Evolutionary conservation across 208 protist genomes (phyloP).

Genomic region (Spongospora subterranea): DNA sequence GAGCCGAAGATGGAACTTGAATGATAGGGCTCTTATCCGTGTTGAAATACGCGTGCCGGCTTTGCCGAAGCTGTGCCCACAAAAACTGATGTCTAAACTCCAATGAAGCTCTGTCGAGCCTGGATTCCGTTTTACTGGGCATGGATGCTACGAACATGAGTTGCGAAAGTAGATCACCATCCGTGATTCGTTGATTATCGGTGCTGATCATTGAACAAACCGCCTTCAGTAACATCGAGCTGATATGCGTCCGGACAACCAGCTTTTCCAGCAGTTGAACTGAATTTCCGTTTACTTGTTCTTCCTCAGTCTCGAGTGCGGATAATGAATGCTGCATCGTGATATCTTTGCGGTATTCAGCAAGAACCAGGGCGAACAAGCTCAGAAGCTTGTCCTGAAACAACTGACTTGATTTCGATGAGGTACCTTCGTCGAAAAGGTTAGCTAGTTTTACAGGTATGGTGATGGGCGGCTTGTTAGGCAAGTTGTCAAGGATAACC

Average conservation of each 20-base stretch:
- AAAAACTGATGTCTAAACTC: slow-evolving; percentile 15
- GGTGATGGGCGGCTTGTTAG: not conserved
- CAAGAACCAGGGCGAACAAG: not conserved
- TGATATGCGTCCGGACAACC: not conserved
- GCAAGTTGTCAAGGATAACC: not conserved
- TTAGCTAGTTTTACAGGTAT: not conserved
- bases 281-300: not conserved
- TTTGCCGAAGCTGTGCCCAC: slow-evolving; percentile 17
- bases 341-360: not conserved
- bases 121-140: not conserved
- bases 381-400: not conserved
- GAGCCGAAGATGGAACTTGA: not conserved
- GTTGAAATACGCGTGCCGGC: not conserved
- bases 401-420: not conserved
- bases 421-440: not conserved
- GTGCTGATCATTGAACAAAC: not conserved
- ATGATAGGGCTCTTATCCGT: not conserved
- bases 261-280: not conserved
- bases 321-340: no score
- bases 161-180: not conserved
- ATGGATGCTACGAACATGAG: not conserved
- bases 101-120: not conserved
- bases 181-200: not conserved
- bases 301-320: no score
- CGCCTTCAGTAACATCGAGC: slow-evolving; percentile 30